Evolutionary conservation across 2,329 filamentous ascomycete genomes (phyloP).

Genomic region (Blastomyces silverae): DNA sequence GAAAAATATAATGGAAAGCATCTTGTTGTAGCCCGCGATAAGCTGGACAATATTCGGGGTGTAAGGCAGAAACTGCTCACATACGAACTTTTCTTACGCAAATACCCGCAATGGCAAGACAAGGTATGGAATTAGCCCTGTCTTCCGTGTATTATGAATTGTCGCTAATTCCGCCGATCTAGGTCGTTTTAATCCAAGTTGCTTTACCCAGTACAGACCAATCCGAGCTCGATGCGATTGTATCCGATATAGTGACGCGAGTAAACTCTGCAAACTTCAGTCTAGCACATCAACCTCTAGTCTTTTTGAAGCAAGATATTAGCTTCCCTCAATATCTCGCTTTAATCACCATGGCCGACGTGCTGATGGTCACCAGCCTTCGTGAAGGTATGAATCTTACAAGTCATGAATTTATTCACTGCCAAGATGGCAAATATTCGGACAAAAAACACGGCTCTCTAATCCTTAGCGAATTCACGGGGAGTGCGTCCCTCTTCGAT

Average conservation of each 20-base stretch:
- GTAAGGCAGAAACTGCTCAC: constrained; percentile 89
- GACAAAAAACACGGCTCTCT: constrained; percentile 79
- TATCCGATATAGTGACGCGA: constrained; percentile 88
- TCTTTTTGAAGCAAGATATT: constrained; percentile 93
- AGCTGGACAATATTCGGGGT: constrained; percentile 85
- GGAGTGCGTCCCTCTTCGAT: constrained; percentile 77
- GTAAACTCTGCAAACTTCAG: constrained; percentile 91
- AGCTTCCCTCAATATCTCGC: constrained; percentile 91
- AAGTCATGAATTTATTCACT: constrained; percentile 87
- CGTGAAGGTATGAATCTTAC: constrained; percentile 97
- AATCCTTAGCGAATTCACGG: constrained; percentile 92
- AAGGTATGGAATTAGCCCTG: constrained; percentile 41
- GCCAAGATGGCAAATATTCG: constrained; percentile 71
- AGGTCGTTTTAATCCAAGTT: constrained; percentile 87
- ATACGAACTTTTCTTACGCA: constrained; percentile 89
- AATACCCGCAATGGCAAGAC: constrained; percentile 82
- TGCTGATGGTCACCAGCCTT: constrained; percentile 87
- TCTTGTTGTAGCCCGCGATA: constrained; percentile 87
- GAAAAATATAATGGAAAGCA: constrained; percentile 82
- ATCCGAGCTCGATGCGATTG: constrained; percentile 74
- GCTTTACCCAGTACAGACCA: constrained; percentile 86
- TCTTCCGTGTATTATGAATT: not conserved
- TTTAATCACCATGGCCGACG: constrained; percentile 79
- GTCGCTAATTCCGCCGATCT: not conserved
- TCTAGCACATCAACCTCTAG: constrained; percentile 71